phyloP scores from a whole-genome alignment of 148 eudicot species.

The Spergularia marina region DNA sequence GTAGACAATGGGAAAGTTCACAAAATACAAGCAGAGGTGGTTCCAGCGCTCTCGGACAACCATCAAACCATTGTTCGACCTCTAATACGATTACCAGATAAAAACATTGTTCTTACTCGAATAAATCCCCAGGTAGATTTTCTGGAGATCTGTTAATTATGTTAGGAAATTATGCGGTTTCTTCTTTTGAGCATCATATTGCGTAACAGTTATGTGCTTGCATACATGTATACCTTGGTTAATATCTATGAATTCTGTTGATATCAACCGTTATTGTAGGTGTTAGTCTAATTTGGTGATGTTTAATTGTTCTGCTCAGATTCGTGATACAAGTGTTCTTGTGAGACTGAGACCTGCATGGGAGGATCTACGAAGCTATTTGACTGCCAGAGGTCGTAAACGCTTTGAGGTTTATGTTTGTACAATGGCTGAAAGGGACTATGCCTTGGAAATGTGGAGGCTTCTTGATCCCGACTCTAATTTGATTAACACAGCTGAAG shows the following conservation, averaged over 20 bases:
- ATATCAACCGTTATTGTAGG: neutral
- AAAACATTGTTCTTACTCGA: slow-evolving; percentile 85
- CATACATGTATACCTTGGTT: neutral
- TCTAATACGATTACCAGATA: slow-evolving; percentile 78
- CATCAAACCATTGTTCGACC: slow-evolving; percentile 86
- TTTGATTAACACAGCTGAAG: slow-evolving; percentile 64
- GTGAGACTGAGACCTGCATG: slow-evolving; percentile 99
- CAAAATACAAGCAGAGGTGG: slow-evolving; percentile 77
- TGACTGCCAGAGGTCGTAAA: slow-evolving; percentile 96
- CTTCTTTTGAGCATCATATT: neutral
- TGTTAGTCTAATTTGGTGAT: slow-evolving; percentile 1
- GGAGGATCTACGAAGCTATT: slow-evolving; percentile 94
- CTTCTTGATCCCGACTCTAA: slow-evolving; percentile 98
- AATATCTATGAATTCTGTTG: neutral
- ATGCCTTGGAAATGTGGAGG: slow-evolving; percentile 99
- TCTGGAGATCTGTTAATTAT: neutral
- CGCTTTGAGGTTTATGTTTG: slow-evolving; percentile 99
- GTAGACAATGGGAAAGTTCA: slow-evolving; percentile 75
- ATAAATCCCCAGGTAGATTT: slow-evolving; percentile 86
- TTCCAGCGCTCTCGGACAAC: slow-evolving; percentile 78
- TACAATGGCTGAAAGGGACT: slow-evolving; percentile 99
- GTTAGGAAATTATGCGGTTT: neutral
- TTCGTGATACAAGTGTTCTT: slow-evolving; percentile 99
- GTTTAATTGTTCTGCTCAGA: slow-evolving; percentile 35
- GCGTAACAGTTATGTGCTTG: neutral